Conservation (phyloP, 768 basidiomycete species). For the Myochromella boudieri region DNA sequence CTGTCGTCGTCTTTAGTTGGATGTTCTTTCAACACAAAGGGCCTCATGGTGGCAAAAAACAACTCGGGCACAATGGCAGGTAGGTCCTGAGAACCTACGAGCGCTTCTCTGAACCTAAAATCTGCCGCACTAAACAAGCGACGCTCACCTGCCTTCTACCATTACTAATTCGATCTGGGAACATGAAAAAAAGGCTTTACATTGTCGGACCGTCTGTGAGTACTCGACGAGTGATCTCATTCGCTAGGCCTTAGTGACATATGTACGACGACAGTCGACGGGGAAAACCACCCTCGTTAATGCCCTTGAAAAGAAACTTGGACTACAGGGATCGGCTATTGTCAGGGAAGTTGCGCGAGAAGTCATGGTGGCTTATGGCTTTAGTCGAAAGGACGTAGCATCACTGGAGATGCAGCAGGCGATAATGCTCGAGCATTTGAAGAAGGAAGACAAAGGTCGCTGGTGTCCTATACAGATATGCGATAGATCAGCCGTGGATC, state of each 20-base stretch:
- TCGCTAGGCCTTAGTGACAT: neutral
- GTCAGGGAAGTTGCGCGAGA: constrained; percentile 63
- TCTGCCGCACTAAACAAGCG: neutral
- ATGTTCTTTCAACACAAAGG: constrained; percentile 36
- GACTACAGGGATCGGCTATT: constrained; percentile 35
- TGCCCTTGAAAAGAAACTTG: constrained; percentile 44
- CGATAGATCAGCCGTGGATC: constrained; percentile 66
- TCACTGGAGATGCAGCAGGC: constrained; percentile 60
- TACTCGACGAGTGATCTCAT: neutral
- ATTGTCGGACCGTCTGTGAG: constrained; percentile 55
- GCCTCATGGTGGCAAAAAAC: constrained; percentile 27
- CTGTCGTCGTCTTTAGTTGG: constrained; percentile 48
- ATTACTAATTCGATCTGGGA: neutral
- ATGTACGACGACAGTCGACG: constrained; percentile 45
- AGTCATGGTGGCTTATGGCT: constrained; percentile 54
- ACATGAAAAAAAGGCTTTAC: constrained; percentile 32
- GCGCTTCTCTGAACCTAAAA: constrained; percentile 15
- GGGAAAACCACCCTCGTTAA: constrained; percentile 72
- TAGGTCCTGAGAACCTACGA: constrained; percentile 13
- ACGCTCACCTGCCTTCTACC: neutral
- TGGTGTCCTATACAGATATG: constrained; percentile 41
- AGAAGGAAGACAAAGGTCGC: constrained; percentile 35
- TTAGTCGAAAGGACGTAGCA: constrained; percentile 49
- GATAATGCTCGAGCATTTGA: constrained; percentile 58
- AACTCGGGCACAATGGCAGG: constrained; percentile 10